phyloP scores from a whole-genome alignment of 805 yeast genomes.

The Suhomyces faveliae region DNA sequence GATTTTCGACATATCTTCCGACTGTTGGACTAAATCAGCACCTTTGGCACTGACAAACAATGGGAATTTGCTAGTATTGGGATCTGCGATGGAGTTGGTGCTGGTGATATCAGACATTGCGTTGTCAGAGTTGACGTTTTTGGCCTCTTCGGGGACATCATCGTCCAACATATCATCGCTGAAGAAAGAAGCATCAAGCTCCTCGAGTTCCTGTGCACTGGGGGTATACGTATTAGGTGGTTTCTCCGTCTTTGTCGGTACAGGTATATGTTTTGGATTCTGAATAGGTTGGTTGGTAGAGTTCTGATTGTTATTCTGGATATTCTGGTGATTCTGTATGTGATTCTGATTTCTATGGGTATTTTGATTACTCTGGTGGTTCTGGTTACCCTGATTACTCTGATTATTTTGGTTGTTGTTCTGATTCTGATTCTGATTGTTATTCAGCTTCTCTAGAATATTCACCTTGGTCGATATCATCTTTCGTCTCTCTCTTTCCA shows the following conservation, averaged over 20 bases:
- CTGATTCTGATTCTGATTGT: neutral
- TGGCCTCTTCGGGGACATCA: conserved; percentile 8
- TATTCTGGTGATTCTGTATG: neutral
- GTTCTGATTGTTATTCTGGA: neutral
- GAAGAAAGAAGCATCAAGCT: conserved; percentile 42
- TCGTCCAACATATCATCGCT: conserved; percentile 38
- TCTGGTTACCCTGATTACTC: neutral
- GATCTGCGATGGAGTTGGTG: conserved; percentile 3
- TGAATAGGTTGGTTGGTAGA: neutral
- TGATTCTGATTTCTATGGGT: neutral
- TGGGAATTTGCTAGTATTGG: conserved; percentile 4
- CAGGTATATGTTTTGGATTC: too few species aligned
- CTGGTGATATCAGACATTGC: conserved; percentile 1
- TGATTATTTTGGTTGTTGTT: neutral
- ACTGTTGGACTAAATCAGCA: conserved; percentile 51
- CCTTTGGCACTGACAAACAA: conserved; percentile 64
- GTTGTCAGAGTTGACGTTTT: neutral
- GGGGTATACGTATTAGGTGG: conserved; percentile 9
- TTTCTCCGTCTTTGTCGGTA: conserved; percentile 1
- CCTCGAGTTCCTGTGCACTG: conserved; percentile 21
- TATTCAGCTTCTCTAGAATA: conserved; percentile 7
- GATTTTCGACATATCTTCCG: conserved; percentile 44
- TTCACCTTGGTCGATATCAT: conserved; percentile 9
- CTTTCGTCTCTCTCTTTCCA: conserved; percentile 26
- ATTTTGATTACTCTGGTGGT: neutral